Percentiles rank a stretch among this genome's conserved stretches.
Conservation (phyloP, 805 yeast genomes). For the Metschnikowia anglica region DNA sequence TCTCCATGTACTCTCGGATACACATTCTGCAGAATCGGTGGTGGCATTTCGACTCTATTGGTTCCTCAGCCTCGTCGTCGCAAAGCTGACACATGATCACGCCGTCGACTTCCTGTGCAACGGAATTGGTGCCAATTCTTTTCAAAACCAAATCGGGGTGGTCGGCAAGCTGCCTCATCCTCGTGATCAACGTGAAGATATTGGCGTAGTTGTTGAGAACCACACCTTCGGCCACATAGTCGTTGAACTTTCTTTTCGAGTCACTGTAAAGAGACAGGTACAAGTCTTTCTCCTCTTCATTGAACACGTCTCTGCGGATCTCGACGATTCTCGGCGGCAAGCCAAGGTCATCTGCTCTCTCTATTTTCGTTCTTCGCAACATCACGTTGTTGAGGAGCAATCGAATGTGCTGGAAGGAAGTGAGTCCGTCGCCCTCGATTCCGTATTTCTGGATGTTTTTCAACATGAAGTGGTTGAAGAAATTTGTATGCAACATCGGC, state of each 20-base stretch:
- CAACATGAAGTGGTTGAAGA: conserved; percentile 92
- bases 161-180: conserved; percentile 98
- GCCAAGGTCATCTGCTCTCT: conserved; percentile 96
- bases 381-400: conserved; percentile 72
- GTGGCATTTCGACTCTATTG: conserved; percentile 90
- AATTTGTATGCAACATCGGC: conserved; percentile 93
- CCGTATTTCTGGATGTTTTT: conserved; percentile 90
- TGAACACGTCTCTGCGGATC: conserved; percentile 81
- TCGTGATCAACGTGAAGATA: conserved; percentile 89
- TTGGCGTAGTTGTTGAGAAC: conserved; percentile 96
- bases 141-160: conserved; percentile 95
- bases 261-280: conserved; percentile 86
- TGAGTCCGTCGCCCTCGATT: conserved; percentile 74
- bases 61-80: conserved; percentile 98
- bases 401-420: conserved; percentile 76
- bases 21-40: conserved; percentile 94
- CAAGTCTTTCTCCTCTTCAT: conserved; percentile 92
- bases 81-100: conserved; percentile 84
- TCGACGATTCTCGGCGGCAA: conserved; percentile 94
- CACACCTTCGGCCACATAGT: conserved; percentile 93
- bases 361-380: conserved; percentile 93
- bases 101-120: conserved; percentile 44
- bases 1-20: conserved; percentile 83
- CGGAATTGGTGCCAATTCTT: conserved; percentile 48
- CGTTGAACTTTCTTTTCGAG: conserved; percentile 82